Conservation (phyloP, 306 rosid species). For the Gastrolobium villosum region DNA sequence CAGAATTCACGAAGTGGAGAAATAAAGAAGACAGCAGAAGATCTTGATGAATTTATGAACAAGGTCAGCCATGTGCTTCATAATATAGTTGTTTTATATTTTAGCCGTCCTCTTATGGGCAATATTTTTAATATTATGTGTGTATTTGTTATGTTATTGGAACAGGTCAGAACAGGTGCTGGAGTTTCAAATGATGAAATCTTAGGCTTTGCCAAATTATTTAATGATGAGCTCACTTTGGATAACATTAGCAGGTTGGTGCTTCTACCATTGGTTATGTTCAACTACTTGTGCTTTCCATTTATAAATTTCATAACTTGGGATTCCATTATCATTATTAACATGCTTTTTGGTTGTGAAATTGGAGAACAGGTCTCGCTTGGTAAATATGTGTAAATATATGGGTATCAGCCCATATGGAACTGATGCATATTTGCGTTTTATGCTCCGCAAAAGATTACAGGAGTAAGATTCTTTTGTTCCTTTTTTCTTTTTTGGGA, state of each 20-base stretch:
- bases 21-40: constrained; percentile 81
- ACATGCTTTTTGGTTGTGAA: constrained; percentile 38
- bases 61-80: constrained; percentile 57
- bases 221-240: constrained; percentile 90
- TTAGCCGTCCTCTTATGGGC: neutral
- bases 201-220: constrained; percentile 84
- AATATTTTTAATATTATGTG: neutral
- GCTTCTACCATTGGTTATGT: constrained; percentile 22
- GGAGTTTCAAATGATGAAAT: constrained; percentile 82
- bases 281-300: constrained; percentile 25
- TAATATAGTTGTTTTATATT: neutral
- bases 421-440: constrained; percentile 83
- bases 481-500: constrained; percentile 22
- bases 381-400: constrained; percentile 93
- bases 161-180: constrained; percentile 81
- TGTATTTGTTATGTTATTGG: constrained; percentile 28
- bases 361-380: constrained; percentile 74
- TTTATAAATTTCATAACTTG: constrained; percentile 30
- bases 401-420: constrained; percentile 89
- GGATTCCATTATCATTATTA: constrained; percentile 43
- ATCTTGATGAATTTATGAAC: constrained; percentile 86
- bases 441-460: constrained; percentile 85
- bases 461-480: constrained; percentile 62
- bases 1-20: constrained; percentile 87
- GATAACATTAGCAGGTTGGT: constrained; percentile 92